phyloP scores from a whole-genome alignment of 2,329 filamentous ascomycete species.

The Aureobasidium lini region DNA sequence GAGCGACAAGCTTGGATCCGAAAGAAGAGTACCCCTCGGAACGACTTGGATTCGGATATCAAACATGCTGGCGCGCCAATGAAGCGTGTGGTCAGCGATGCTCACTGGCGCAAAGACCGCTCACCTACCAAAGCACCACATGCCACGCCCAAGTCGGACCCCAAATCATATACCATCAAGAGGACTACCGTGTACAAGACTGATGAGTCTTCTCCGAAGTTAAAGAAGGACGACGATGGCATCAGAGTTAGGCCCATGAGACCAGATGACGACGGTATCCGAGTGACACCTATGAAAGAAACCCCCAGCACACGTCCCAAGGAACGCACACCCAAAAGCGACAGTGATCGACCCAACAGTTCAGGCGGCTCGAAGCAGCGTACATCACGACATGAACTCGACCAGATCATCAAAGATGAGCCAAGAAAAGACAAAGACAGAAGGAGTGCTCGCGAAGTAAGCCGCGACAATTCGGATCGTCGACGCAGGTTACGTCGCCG shows the following conservation, averaged over 20 bases:
- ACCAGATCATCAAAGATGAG: background rate
- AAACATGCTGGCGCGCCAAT: slow-evolving; percentile 60
- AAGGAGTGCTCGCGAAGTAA: background rate
- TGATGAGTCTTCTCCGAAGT: background rate
- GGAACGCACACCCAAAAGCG: background rate
- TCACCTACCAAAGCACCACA: slow-evolving; percentile 19
- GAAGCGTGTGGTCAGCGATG: slow-evolving; percentile 89
- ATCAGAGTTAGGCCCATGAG: slow-evolving; percentile 16
- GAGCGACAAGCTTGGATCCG: slow-evolving; percentile 30
- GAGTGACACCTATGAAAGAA: slow-evolving; percentile 5
- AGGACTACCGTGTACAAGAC: background rate
- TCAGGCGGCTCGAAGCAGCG: background rate
- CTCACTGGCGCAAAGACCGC: slow-evolving; percentile 58
- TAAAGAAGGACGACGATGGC: slow-evolving; percentile 19
- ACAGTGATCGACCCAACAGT: background rate
- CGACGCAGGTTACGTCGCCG: slow-evolving; percentile 6
- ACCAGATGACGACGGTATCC: slow-evolving; percentile 7
- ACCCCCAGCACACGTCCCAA: background rate
- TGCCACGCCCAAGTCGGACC: background rate
- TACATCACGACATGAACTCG: background rate
- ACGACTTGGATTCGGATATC: slow-evolving; percentile 37
- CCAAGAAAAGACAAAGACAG: background rate
- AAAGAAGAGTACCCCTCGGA: slow-evolving; percentile 27
- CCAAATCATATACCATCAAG: slow-evolving; percentile 11
- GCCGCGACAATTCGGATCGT: slow-evolving; percentile 2